Base-by-base conservation (phyloP, 805 yeast genomes). In the Candida pini region DNA sequence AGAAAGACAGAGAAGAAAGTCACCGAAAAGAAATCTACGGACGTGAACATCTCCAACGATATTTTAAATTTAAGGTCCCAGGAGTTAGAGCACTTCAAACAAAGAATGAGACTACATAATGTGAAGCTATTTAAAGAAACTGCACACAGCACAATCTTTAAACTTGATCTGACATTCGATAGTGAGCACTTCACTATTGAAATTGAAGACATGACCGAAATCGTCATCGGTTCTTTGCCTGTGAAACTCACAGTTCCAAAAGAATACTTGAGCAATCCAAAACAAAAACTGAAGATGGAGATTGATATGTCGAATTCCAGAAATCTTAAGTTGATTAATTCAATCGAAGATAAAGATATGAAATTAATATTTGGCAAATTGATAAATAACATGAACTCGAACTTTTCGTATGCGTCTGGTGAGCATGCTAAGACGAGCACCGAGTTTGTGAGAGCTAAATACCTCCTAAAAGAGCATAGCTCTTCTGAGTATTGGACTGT, bases 311-410 rank as follows among this genome's bases (percentile, higher is more conserved):
- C 58, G 7, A 50, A 48, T 31, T 47, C 47, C 19, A 41, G 45
- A 13, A 52, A 54, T 25, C 27, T 56, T 26, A 44, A 49, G 12
- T 28, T 59, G 34, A 32, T 61, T 5, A 50, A 47, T 12, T 47
- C 55, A 0, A 48, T 60, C 6, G 43, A 46, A 26, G 62, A 60
- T 35, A 47, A 50, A 13, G 47, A 44, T 21, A 30, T 54, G 17
- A 53, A 46, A 36, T 39, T 60, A 19, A 53, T 57, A 7, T 42
- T 62, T 29, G 63, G 62, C 9, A 52, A 58, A 27, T 40, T 58
- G 28, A 36, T 62, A 24, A 48, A 40, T 31, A 58, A 57, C 36
- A 43, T 62, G 38, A 45, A 44, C 27, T 34, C 36, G 17, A 61
- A 62, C 39, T 60, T 58, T 40, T 46, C 44, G 25, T 32, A 34